phyloP scores from a whole-genome alignment of 495 filamentous ascomycete genomes.

The Daldinia concentrica region DNA sequence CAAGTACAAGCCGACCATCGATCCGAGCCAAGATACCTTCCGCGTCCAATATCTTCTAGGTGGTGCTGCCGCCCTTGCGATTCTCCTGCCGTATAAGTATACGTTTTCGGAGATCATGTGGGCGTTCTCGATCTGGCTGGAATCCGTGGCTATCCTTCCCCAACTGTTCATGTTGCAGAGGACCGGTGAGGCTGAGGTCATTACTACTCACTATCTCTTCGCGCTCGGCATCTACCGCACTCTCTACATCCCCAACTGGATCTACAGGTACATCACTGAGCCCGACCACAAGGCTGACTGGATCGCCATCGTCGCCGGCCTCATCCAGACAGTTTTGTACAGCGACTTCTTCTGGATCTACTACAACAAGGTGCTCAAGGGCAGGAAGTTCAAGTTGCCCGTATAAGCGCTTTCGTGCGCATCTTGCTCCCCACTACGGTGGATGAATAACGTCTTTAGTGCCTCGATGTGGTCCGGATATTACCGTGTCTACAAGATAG shows the following conservation, averaged over 20 bases:
- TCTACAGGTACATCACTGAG: conserved; percentile 85
- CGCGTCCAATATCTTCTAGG: conserved; percentile 91
- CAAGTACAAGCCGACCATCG: conserved; percentile 94
- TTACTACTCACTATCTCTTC: conserved; percentile 97
- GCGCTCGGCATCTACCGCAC: conserved; percentile 91
- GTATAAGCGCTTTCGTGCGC: conserved; percentile 60
- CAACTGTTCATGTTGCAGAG: conserved; percentile 98
- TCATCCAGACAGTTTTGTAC: conserved; percentile 93
- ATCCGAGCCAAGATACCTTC: conserved; percentile 95
- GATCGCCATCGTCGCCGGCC: conserved; percentile 84
- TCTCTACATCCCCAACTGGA: conserved; percentile 98
- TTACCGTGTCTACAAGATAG: conserved; percentile 13
- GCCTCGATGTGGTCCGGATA: neutral
- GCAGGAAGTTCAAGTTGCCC: conserved; percentile 87
- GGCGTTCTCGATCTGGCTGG: conserved; percentile 98
- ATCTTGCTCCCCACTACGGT: neutral
- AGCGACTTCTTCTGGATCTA: conserved; percentile 99
- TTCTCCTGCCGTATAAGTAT: conserved; percentile 87
- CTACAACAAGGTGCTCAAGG: conserved; percentile 92
- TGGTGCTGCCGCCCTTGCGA: conserved; percentile 76
- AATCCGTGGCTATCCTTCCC: conserved; percentile 93
- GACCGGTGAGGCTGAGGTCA: conserved; percentile 96
- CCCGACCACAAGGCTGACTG: conserved; percentile 72
- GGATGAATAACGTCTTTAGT: conserved; percentile 1
- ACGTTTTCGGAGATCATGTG: conserved; percentile 80